Percentiles rank a stretch among this genome's conserved stretches.
These are phyloP conservation scores for Candida tropicalis DNA, from an alignment of 1,139 yeast genomes.

Conservation along the genomic window DNA sequence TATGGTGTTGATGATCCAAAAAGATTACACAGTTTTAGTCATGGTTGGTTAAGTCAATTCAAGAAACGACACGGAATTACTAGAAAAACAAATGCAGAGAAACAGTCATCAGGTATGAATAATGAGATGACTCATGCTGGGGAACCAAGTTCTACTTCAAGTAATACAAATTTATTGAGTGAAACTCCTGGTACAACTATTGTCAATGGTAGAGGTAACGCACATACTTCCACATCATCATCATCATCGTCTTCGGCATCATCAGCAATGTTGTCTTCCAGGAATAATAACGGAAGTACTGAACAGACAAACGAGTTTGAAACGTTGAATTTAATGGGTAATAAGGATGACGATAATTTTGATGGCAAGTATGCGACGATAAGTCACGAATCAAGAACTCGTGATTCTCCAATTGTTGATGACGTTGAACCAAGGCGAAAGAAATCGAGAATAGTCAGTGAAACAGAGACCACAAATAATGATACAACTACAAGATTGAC, in stretches of 20 bases:
- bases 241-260: too few species aligned
- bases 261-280: too few species aligned
- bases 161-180: neutral
- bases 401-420: neutral
- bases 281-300: too few species aligned
- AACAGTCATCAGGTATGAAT: slow-evolving; percentile 20
- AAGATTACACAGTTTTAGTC: slow-evolving; percentile 54
- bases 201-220: neutral
- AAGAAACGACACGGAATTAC: slow-evolving; percentile 59
- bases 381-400: slow-evolving; percentile 1
- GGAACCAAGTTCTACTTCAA: neutral
- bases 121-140: neutral
- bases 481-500: slow-evolving; percentile 14
- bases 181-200: neutral
- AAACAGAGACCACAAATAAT: slow-evolving; percentile 19
- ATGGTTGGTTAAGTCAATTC: slow-evolving; percentile 64
- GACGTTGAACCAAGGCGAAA: slow-evolving; percentile 14
- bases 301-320: too few species aligned
- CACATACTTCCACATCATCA: too few species aligned
- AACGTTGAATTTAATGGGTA: too few species aligned
- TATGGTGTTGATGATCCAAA: slow-evolving; percentile 65
- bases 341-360: slow-evolving; percentile 8
- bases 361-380: slow-evolving; percentile 8
- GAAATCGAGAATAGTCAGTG: slow-evolving; percentile 11
- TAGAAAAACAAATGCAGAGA: slow-evolving; percentile 20